These are phyloP conservation scores for Ascoidea asiatica DNA, from an alignment of 805 yeast species.

Conservation along the genomic window DNA sequence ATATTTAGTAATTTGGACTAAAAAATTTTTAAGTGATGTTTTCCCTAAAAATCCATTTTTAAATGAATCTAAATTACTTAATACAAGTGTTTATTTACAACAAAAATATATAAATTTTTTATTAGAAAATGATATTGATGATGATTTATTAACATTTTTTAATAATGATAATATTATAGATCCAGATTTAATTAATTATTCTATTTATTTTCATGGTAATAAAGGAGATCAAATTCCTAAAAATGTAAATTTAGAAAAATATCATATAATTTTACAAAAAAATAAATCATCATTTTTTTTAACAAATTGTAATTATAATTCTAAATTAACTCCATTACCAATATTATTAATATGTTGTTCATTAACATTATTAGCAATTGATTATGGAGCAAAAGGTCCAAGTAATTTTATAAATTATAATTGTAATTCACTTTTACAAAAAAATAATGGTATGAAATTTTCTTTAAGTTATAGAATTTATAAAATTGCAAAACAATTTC, in stretches of 20 bases:
- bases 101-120: no score
- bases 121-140: background rate
- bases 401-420: no score
- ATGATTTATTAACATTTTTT: no score
- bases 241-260: background rate
- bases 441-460: background rate
- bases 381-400: background rate
- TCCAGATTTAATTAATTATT: background rate
- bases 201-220: no score
- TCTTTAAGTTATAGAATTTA: background rate
- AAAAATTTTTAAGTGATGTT: conserved; percentile 8
- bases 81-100: conserved; percentile 1
- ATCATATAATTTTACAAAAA: no score
- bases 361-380: background rate
- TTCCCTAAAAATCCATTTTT: conserved; percentile 8
- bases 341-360: background rate
- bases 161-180: no score
- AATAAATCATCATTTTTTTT: no score
- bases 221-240: no score
- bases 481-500: background rate
- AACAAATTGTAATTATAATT: background rate
- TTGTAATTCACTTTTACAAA: background rate
- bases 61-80: conserved; percentile 3
- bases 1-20: conserved; percentile 5
- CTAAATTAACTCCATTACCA: background rate